These are phyloP conservation scores for Yamadazyma songkhlaensis DNA, from an alignment of 1,139 yeast genomes.

Conservation along the genomic window DNA sequence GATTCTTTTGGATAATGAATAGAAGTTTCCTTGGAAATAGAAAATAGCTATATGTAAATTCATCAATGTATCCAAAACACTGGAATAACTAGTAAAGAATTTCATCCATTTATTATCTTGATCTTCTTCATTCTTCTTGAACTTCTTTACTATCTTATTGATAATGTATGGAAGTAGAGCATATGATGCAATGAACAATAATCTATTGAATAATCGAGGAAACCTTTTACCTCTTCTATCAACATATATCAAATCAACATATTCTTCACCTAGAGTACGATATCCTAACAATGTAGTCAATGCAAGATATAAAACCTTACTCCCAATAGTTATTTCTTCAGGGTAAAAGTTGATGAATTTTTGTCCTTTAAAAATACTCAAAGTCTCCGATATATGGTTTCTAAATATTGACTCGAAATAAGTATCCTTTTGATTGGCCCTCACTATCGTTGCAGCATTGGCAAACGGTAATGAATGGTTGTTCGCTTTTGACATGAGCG, in stretches of 20 bases:
- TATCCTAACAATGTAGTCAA: constrained; percentile 75
- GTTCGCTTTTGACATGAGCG: constrained; percentile 24
- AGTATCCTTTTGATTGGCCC: constrained; percentile 87
- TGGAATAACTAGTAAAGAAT: constrained; percentile 36
- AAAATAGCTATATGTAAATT: constrained; percentile 78
- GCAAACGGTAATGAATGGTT: constrained; percentile 41
- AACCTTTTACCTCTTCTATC: constrained; percentile 46
- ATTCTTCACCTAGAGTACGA: constrained; percentile 90
- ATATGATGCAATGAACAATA: constrained; percentile 54
- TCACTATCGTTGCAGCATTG: constrained; percentile 53
- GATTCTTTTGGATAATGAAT: constrained; percentile 70
- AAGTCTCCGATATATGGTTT: constrained; percentile 53
- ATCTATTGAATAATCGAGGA: constrained; percentile 46
- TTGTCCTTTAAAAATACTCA: constrained; percentile 61
- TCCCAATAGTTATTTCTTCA: constrained; percentile 56
- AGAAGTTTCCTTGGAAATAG: constrained; percentile 78
- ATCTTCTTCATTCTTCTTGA: constrained; percentile 18
- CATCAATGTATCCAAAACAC: constrained; percentile 49
- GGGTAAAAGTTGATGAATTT: constrained; percentile 64
- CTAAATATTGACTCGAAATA: constrained; percentile 61
- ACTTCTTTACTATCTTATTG: constrained; percentile 28
- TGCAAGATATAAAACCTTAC: constrained; percentile 59
- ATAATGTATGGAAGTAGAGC: constrained; percentile 56
- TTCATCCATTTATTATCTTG: constrained; percentile 14
- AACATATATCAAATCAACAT: constrained; percentile 79